Evolutionary conservation across 2,329 filamentous ascomycete species (phyloP).

Genomic region (Arthrobotrys pseudoclavata): DNA sequence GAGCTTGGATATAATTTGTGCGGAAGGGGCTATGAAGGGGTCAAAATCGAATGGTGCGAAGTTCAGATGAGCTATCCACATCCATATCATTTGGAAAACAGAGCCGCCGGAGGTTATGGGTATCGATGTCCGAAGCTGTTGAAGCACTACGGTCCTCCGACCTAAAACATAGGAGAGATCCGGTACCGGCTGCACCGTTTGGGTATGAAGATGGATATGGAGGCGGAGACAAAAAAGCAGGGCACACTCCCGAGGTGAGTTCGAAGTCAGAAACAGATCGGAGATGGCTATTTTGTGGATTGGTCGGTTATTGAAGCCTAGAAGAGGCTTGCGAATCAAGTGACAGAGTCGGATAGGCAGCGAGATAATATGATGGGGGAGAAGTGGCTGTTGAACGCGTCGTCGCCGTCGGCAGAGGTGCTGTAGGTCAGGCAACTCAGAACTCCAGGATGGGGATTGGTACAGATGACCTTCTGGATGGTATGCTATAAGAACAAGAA

Average conservation of each 20-base stretch:
- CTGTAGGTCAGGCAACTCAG: slow-evolving; percentile 43
- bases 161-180: slow-evolving; percentile 59
- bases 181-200: slow-evolving; percentile 38
- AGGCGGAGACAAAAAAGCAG: not conserved
- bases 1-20: slow-evolving; percentile 53
- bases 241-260: slow-evolving; percentile 50
- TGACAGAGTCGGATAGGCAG: slow-evolving; percentile 41
- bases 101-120: slow-evolving; percentile 38
- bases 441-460: slow-evolving; percentile 10
- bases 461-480: slow-evolving; percentile 32
- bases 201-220: slow-evolving; percentile 1
- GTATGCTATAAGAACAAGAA: slow-evolving; percentile 8
- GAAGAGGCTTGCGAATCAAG: slow-evolving; percentile 54
- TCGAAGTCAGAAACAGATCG: slow-evolving; percentile 25
- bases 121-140: slow-evolving; percentile 51
- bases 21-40: slow-evolving; percentile 58
- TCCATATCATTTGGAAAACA: slow-evolving; percentile 59
- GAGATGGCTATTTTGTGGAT: slow-evolving; percentile 15
- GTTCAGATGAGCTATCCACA: slow-evolving; percentile 60
- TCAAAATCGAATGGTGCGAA: slow-evolving; percentile 60
- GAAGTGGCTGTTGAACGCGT: slow-evolving; percentile 37
- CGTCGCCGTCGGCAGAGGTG: slow-evolving; percentile 37
- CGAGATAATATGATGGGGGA: not conserved
- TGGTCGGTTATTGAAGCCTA: slow-evolving; percentile 43
- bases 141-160: slow-evolving; percentile 51